These are phyloP conservation scores for Escovopsis weberi DNA, from an alignment of 2,329 filamentous ascomycete genomes.

Conservation along the genomic window DNA sequence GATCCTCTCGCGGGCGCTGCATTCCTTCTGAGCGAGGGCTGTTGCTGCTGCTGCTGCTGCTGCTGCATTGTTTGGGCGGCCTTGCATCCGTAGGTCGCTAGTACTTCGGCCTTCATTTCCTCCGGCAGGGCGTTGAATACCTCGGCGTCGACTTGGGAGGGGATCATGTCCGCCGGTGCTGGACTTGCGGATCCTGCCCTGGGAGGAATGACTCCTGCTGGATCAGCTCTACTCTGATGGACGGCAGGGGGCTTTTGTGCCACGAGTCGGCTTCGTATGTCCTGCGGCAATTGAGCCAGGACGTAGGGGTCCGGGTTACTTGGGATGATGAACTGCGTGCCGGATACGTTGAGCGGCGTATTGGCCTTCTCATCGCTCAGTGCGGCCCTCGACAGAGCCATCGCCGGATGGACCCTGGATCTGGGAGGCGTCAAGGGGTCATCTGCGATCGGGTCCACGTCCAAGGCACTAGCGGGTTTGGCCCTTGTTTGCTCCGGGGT, in stretches of 20 bases:
- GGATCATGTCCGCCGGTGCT: constrained; percentile 28
- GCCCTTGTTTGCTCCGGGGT: constrained; percentile 17
- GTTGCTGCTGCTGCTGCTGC: constrained; percentile 34
- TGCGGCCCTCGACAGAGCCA: constrained; percentile 34
- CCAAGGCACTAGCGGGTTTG: constrained; percentile 15
- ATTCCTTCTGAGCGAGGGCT: constrained; percentile 19
- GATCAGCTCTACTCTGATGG: not conserved
- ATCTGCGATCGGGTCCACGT: constrained; percentile 39
- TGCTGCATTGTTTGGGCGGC: constrained; percentile 25
- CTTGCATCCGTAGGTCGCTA: constrained; percentile 50
- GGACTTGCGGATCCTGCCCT: constrained; percentile 24
- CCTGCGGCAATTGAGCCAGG: constrained; percentile 65
- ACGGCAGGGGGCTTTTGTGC: constrained; percentile 31
- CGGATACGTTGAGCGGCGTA: constrained; percentile 60
- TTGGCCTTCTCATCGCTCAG: constrained; percentile 40
- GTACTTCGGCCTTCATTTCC: constrained; percentile 71
- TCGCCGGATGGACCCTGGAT: constrained; percentile 36
- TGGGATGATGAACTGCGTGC: constrained; percentile 87
- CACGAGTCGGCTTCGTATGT: constrained; percentile 66
- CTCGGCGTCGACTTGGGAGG: constrained; percentile 74
- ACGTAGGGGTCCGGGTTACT: constrained; percentile 69
- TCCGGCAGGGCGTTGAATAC: constrained; percentile 72
- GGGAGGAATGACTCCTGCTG: constrained; percentile 15
- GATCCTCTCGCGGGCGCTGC: too few species aligned
- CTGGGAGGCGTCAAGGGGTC: constrained; percentile 39